Conservation (phyloP, 345 rosid genomes). For the Hibiscus syriacus region DNA sequence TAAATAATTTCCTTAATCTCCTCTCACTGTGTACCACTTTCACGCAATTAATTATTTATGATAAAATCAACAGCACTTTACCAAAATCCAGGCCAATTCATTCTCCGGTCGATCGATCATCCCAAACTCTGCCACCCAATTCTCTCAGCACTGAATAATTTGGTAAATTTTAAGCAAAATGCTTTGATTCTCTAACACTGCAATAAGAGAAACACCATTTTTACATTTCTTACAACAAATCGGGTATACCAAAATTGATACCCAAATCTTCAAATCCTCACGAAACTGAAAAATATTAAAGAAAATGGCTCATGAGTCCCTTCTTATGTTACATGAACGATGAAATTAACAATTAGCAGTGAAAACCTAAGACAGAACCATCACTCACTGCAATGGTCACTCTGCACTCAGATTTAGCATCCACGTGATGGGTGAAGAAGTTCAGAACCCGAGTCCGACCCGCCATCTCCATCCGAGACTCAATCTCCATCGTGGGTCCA, state of each 20-base stretch:
- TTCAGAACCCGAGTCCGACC: conserved; percentile 86
- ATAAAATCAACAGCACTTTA: no score
- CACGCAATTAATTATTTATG: no score
- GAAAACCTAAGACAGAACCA: conserved; percentile 82
- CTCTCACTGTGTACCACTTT: no score
- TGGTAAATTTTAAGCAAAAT: no score
- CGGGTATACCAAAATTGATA: neutral
- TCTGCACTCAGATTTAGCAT: conserved; percentile 57
- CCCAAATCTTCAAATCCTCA: neutral
- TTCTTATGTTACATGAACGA: neutral
- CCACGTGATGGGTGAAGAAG: conserved; percentile 75
- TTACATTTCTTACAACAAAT: conserved; percentile 22
- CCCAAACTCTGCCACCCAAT: no score
- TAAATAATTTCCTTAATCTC: no score
- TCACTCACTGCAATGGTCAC: conserved; percentile 63
- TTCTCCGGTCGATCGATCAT: no score
- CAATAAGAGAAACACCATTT: conserved; percentile 13
- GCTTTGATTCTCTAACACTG: no score
- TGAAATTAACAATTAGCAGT: neutral
- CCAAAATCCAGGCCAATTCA: no score
- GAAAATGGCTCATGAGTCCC: neutral
- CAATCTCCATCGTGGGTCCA: conserved; percentile 89
- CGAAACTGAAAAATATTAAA: neutral
- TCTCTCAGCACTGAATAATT: no score
- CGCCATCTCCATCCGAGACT: conserved; percentile 57